Percentiles rank a stretch among this genome's conserved stretches.
phyloP scores from a whole-genome alignment of 495 filamentous ascomycete species.

The Tuber borchii region DNA sequence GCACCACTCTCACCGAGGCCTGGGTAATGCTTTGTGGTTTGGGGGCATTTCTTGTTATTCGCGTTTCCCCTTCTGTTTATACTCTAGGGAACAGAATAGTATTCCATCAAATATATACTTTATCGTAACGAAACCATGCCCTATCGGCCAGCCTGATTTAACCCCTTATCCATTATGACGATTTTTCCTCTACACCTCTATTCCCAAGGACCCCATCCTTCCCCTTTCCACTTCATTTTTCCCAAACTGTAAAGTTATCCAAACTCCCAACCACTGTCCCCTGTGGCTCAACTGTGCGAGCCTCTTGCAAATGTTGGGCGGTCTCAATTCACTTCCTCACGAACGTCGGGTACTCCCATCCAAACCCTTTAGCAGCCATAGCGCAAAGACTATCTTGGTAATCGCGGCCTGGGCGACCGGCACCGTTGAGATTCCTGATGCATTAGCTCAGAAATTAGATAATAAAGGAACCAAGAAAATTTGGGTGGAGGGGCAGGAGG shows the following conservation, averaged over 20 bases:
- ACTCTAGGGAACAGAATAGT: too few species aligned
- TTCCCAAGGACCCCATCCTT: not conserved
- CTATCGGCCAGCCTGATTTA: not conserved
- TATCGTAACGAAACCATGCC: too few species aligned
- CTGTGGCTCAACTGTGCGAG: not conserved
- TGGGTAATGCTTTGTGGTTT: too few species aligned
- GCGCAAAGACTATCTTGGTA: not conserved
- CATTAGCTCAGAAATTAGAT: not conserved
- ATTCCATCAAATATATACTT: too few species aligned
- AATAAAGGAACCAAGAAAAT: not conserved
- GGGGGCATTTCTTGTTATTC: too few species aligned
- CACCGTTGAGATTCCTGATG: not conserved
- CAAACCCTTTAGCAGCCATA: not conserved
- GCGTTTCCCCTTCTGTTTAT: too few species aligned
- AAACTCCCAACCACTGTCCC: not conserved
- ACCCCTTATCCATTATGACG: not conserved
- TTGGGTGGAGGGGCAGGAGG: not conserved
- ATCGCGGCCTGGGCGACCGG: not conserved
- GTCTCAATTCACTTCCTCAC: not conserved
- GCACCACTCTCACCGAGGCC: too few species aligned
- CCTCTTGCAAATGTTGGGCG: not conserved
- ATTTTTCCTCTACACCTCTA: not conserved
- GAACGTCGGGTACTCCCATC: not conserved
- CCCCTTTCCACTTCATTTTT: not conserved
- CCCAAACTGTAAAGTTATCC: not conserved